phyloP scores from a whole-genome alignment of 1,139 yeast genomes.

The Yamadazyma diospyri region DNA sequence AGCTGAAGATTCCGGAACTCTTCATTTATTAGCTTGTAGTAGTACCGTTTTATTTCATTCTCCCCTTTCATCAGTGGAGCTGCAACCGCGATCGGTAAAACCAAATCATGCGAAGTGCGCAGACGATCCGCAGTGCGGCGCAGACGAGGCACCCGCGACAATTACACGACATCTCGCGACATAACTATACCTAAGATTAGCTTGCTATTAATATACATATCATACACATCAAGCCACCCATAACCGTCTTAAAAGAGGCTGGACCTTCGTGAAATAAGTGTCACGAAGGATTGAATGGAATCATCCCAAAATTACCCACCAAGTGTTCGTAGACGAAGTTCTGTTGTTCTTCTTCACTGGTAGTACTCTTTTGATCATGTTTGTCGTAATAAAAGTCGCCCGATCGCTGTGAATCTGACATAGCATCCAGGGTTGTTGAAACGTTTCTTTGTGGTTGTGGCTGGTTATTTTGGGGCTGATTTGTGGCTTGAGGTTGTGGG shows the following conservation, averaged over 20 bases:
- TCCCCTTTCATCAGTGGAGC: constrained; percentile 5
- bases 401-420: no score
- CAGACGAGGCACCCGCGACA: no score
- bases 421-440: no score
- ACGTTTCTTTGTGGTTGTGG: no score
- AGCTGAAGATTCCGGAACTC: constrained; percentile 39
- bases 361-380: constrained; percentile 3
- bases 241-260: no score
- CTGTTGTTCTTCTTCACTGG: constrained; percentile 11
- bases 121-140: no score
- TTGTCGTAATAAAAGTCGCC: background rate
- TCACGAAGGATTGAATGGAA: constrained; percentile 17
- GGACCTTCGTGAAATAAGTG: background rate
- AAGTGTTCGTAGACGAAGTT: constrained; percentile 15
- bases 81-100: background rate
- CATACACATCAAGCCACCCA: no score
- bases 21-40: constrained; percentile 27
- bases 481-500: constrained; percentile 15
- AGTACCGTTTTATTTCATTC: constrained; percentile 18
- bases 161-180: no score
- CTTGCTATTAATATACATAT: no score
- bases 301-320: constrained; percentile 17
- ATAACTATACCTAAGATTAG: no score
- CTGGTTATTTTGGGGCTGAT: background rate
- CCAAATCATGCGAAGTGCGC: no score